Percentiles rank a stretch among this genome's conserved stretches.
Evolutionary conservation across 176 grass and related monocot genomes (phyloP).

Genomic region (Secale cereale): DNA sequence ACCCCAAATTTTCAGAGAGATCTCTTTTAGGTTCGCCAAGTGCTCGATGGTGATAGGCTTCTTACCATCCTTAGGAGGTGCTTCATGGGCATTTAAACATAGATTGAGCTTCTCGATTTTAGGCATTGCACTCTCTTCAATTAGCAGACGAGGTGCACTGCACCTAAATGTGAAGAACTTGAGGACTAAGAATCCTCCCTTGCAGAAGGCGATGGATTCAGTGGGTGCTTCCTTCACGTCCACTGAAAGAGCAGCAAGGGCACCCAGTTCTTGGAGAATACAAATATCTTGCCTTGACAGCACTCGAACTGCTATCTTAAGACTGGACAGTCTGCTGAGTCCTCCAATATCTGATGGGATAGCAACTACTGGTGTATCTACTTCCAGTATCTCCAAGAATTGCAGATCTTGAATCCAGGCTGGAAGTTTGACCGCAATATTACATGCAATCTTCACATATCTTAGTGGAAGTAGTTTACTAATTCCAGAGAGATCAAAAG

Average conservation of each 20-base stretch:
- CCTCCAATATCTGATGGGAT: background rate
- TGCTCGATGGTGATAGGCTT: background rate
- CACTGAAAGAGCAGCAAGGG: background rate
- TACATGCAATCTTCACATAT: slow-evolving; percentile 6
- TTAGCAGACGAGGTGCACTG: background rate
- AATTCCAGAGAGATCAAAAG: background rate
- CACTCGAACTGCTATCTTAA: background rate
- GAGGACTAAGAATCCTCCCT: background rate
- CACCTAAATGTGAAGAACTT: background rate
- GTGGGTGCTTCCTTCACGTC: background rate
- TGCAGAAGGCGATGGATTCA: background rate
- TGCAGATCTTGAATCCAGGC: background rate
- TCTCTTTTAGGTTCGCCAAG: background rate
- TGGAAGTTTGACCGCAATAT: background rate
- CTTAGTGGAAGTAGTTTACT: background rate
- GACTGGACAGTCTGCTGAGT: background rate
- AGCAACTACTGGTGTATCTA: background rate
- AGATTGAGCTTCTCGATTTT: background rate
- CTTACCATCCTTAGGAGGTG: background rate
- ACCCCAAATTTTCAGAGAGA: background rate
- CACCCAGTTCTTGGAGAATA: background rate
- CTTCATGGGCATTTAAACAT: background rate
- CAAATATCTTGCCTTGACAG: background rate
- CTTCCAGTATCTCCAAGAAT: background rate
- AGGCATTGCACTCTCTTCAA: background rate